Percentiles rank a stretch among this genome's conserved stretches.
These are phyloP conservation scores for Lasiodiplodia hormozganensis DNA, from an alignment of 2,329 filamentous ascomycete species.

Conservation along the genomic window DNA sequence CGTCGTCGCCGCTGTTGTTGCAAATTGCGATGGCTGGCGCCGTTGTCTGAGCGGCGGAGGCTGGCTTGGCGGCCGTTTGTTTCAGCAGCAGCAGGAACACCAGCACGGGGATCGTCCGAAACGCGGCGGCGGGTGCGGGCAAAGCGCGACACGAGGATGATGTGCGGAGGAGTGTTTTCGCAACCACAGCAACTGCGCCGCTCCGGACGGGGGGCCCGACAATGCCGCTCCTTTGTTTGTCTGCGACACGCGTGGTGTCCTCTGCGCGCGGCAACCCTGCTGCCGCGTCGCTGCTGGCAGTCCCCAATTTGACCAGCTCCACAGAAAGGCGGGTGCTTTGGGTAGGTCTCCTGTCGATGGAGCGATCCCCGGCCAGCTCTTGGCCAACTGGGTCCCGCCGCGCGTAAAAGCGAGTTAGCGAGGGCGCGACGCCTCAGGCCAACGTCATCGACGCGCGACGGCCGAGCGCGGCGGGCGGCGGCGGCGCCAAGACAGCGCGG, in stretches of 20 bases:
- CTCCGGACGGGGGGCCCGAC: slow-evolving; percentile 3
- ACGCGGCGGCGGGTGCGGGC: not conserved
- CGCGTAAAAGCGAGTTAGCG: slow-evolving; percentile 16
- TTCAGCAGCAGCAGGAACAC: not conserved
- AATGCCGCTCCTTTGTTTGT: not conserved
- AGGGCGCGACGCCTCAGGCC: not conserved
- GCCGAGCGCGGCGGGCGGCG: not conserved
- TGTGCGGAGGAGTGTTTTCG: not conserved
- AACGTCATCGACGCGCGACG: slow-evolving; percentile 9
- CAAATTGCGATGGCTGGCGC: slow-evolving; percentile 26
- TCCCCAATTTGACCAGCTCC: slow-evolving; percentile 16
- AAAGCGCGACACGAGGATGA: not conserved
- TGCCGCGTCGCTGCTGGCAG: slow-evolving; percentile 3
- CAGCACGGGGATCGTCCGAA: slow-evolving; percentile 9
- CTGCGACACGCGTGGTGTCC: slow-evolving; percentile 20
- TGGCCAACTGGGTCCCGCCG: slow-evolving; percentile 14
- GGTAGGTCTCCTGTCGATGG: slow-evolving; percentile 28
- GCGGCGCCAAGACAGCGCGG: slow-evolving; percentile 1
- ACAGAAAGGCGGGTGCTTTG: slow-evolving; percentile 3
- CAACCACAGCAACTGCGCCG: slow-evolving; percentile 6
- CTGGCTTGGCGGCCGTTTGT: slow-evolving; percentile 22
- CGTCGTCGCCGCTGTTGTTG: slow-evolving; percentile 19
- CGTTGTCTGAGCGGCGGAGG: slow-evolving; percentile 17
- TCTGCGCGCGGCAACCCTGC: slow-evolving; percentile 10
- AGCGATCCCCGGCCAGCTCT: slow-evolving; percentile 16